Base-by-base conservation (phyloP, 345 rosid genomes). In the Salix caprea region DNA sequence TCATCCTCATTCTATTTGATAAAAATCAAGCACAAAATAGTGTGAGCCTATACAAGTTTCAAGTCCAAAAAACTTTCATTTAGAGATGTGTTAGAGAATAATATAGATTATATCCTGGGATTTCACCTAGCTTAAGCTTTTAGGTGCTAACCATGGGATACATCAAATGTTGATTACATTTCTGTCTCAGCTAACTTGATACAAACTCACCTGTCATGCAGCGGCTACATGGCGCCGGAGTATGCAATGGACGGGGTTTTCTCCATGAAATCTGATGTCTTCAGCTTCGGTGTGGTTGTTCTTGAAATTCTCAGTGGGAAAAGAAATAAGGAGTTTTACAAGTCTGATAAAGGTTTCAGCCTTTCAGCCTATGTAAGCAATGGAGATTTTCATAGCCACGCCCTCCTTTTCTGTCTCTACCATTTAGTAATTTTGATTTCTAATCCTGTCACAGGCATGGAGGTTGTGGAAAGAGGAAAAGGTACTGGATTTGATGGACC, bases 281-380 rank as follows among this genome's bases (percentile, higher is more conserved):
- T 76, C n/a, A 84, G 87, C 60, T 84, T 81, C 44, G 86, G 84
- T 0, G 66, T 84, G 6, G 81, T 84, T 2, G 42, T 84, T 4
- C 82, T 84, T 16, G 82, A 84, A 64, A 81, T 84, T 42, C 28
- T 84, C 1, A 76, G 76, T 24, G 84, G 87, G n/a, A 78, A 48
- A 69, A 84, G 15, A 56, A 84, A 72, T 65, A 66, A 76, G 0
- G 78, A 76, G 30, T 58, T 67, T 65, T 81, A 61, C 23, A 69
- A 74, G 23, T 32, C 75, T 0, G 73, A 46, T 28, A 26, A 69
- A 58, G 48, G 68, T 23, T 37, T 70, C 26, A 71, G 78, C 61
- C 87, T 84, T 24, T 40, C 74, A 19, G 72, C 77, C 19, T 30
- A 76, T 52, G 81, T 76, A 73, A 81, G 80, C 67, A 7, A 16